Conservation (phyloP, 345 rosid genomes). For the Euphorbia peplus region DNA sequence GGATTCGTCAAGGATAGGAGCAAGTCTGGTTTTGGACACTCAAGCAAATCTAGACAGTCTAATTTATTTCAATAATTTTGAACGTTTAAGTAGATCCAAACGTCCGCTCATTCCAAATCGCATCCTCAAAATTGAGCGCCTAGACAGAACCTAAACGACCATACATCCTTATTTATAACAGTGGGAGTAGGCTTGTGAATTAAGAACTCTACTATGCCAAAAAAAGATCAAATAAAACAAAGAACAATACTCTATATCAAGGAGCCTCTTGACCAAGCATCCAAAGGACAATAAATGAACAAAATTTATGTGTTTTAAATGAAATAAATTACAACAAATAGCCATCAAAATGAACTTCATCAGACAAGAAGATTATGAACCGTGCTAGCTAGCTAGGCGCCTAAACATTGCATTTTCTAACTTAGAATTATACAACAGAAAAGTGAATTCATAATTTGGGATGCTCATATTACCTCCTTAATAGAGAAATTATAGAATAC, state of each 20-base stretch:
- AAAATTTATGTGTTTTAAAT: not conserved
- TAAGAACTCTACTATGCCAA: not conserved
- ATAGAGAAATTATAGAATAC: no score
- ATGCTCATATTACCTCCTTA: not conserved
- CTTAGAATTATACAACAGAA: not conserved
- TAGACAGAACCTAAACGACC: no score
- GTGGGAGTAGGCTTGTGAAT: no score
- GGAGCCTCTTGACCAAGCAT: not conserved
- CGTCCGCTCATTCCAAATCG: no score
- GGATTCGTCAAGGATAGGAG: no score
- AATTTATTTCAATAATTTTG: no score
- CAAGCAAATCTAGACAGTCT: no score
- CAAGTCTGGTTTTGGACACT: no score
- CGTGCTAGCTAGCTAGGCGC: conserved; percentile 13
- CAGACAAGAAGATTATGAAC: conserved; percentile 5
- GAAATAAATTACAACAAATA: not conserved
- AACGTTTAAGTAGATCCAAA: no score
- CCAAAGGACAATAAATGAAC: not conserved
- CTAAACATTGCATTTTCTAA: conserved; percentile 1
- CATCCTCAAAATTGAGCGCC: no score
- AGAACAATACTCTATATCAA: not conserved
- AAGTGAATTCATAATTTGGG: not conserved
- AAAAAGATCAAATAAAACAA: not conserved
- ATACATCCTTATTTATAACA: no score
- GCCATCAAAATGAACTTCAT: conserved; percentile 4